Evolutionary conservation across 495 filamentous ascomycete species (phyloP).

Genomic region (Lophium mytilinum): DNA sequence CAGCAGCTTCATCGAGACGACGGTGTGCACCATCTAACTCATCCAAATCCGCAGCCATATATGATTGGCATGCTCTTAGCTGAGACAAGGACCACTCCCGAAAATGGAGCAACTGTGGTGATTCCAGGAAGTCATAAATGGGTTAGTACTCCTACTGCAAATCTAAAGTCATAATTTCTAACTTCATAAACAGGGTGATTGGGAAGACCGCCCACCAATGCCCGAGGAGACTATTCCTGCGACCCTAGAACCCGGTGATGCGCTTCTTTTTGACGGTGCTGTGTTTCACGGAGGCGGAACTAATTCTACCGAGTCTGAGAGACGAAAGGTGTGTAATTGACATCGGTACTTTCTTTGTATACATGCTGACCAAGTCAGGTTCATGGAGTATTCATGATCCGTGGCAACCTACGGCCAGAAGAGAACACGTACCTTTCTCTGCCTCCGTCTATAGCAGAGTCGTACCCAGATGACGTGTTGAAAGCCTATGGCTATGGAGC

Average conservation of each 20-base stretch:
- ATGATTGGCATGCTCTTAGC: constrained; percentile 6
- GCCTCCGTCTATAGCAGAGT: constrained; percentile 1
- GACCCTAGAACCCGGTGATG: constrained; percentile 30
- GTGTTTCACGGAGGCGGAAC: constrained; percentile 33
- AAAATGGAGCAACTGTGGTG: constrained; percentile 16
- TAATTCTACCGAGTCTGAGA: constrained; percentile 18
- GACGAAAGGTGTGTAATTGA: no score
- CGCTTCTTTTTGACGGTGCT: constrained; percentile 32
- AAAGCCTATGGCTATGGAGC: no score
- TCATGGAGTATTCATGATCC: constrained; percentile 30
- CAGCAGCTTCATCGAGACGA: constrained; percentile 33
- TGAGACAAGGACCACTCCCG: constrained; percentile 3
- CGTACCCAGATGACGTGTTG: no score
- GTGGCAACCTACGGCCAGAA: constrained; percentile 30
- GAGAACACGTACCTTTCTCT: constrained; percentile 36
- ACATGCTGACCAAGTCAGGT: constrained; percentile 19
- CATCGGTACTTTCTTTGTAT: no score
- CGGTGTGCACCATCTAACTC: constrained; percentile 10
- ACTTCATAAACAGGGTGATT: no score
- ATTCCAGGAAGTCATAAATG: constrained; percentile 10
- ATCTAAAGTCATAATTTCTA: no score
- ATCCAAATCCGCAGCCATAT: no score
- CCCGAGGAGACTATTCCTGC: neutral
- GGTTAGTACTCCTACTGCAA: constrained; percentile 14
- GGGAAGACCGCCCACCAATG: constrained; percentile 1